A percentile compares a stretch with the other conserved stretches of the same genome.
Conservation (phyloP, 192 early-diverging fungal genomes). For the Cetraspora pellucida region DNA sequence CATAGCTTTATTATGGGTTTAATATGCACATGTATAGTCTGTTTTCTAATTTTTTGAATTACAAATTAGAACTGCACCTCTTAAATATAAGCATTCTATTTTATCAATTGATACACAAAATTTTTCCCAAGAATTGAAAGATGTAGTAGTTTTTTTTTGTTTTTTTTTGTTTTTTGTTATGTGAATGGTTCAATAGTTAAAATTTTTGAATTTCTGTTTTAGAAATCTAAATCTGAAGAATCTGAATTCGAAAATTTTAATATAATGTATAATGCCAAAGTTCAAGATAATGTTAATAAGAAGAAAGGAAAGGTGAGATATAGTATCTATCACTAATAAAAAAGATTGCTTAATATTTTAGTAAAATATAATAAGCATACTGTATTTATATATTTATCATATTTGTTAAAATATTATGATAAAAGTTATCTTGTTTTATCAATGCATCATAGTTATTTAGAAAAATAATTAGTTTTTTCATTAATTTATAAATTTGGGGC, state of each 20-base stretch:
- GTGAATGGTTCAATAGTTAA: not conserved
- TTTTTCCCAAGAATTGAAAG: not conserved
- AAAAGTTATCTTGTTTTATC: no score
- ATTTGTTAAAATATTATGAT: no score
- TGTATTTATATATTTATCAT: no score
- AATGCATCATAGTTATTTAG: no score
- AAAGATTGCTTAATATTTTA: no score
- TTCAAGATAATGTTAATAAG: not conserved
- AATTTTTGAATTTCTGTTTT: not conserved
- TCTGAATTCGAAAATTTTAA: not conserved
- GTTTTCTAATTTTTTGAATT: not conserved
- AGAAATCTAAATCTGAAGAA: constrained; percentile 4
- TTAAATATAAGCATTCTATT: not conserved
- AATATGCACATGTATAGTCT: not conserved
- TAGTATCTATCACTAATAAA: not conserved
- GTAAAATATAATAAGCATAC: no score
- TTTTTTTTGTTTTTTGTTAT: not conserved
- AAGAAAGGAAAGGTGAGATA: not conserved
- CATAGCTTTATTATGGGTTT: no score
- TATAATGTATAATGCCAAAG: not conserved
- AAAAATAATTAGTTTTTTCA: no score
- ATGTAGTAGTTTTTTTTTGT: not conserved
- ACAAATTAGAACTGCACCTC: not conserved
- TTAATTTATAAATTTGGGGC: no score
- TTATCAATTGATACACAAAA: no score